phyloP scores from a whole-genome alignment of 2,329 filamentous ascomycete genomes.

The Aspergillus tubingensis region DNA sequence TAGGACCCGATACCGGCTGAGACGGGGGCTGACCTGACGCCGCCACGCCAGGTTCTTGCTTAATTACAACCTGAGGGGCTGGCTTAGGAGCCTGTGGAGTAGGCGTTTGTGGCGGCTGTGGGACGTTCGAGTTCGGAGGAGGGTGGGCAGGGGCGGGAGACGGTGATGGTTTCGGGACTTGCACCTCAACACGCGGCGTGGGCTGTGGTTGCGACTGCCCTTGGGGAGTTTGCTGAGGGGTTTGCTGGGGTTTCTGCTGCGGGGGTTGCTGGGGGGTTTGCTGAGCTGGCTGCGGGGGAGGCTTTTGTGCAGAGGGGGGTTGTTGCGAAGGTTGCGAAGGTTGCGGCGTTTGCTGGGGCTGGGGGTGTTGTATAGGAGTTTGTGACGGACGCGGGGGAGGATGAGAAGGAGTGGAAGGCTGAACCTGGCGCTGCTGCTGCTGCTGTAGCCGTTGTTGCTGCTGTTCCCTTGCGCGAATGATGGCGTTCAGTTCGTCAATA shows the following conservation, averaged over 20 bases:
- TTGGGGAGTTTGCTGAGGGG: conserved; percentile 7
- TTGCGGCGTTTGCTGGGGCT: conserved; percentile 11
- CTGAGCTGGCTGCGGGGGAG: conserved; percentile 11
- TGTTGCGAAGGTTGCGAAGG: conserved; percentile 11
- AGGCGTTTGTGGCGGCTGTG: conserved; percentile 18
- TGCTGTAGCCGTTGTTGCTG: conserved; percentile 39
- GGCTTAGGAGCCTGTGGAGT: conserved; percentile 19
- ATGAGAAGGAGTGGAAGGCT: conserved; percentile 20
- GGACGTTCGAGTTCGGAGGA: conserved; percentile 10
- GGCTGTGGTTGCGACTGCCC: conserved; percentile 12
- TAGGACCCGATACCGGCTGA: conserved; percentile 17
- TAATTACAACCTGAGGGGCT: conserved; percentile 23
- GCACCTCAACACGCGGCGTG: conserved; percentile 24
- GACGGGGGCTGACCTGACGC: conserved; percentile 15
- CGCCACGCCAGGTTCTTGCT: conserved; percentile 30
- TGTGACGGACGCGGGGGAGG: conserved; percentile 22
- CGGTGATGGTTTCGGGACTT: conserved; percentile 17
- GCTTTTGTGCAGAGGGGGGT: conserved; percentile 17
- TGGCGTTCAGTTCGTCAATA: conserved; percentile 54
- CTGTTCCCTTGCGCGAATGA: conserved; percentile 48
- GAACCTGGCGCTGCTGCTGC: conserved; percentile 28
- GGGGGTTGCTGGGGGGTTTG: conserved; percentile 10
- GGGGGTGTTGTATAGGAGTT: conserved; percentile 14
- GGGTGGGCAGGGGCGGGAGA: conserved; percentile 7
- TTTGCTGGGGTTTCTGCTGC: conserved; percentile 6